Conservation (phyloP, 441 rosid species). For the Breynia disticha region DNA sequence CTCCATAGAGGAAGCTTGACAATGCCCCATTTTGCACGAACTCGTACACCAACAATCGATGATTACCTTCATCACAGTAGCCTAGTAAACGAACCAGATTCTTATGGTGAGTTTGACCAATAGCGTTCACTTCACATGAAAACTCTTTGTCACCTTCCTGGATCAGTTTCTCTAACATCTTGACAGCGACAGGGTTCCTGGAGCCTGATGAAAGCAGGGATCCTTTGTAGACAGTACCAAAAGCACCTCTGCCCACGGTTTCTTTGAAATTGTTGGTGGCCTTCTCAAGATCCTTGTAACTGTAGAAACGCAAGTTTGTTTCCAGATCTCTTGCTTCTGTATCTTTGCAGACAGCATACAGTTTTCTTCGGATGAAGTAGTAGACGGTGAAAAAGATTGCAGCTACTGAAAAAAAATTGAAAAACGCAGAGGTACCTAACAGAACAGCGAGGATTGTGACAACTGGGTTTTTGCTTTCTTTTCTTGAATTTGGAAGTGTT, state of each 20-base stretch:
- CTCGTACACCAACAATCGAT: constrained; percentile 16
- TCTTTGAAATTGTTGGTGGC: constrained; percentile 26
- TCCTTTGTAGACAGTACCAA: constrained; percentile 25
- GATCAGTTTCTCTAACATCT: constrained; percentile 11
- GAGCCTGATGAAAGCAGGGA: constrained; percentile 2
- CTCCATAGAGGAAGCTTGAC: constrained; percentile 14
- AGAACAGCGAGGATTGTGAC: neutral
- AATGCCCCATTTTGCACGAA: constrained; percentile 17
- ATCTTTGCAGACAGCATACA: neutral
- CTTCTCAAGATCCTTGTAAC: constrained; percentile 20
- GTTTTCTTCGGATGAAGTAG: neutral
- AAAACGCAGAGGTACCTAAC: neutral
- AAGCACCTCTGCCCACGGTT: constrained; percentile 22
- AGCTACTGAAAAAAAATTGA: neutral
- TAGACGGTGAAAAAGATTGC: neutral
- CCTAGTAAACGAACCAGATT: constrained; percentile 23
- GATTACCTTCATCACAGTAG: constrained; percentile 17
- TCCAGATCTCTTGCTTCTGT: neutral
- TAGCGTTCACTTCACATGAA: constrained; percentile 15
- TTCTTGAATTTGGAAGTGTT: constrained; percentile 4
- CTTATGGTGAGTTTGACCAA: constrained; percentile 23
- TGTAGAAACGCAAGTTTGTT: constrained; percentile 10
- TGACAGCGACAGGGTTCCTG: constrained; percentile 18
- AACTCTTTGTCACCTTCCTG: constrained; percentile 17
- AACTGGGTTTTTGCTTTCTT: neutral